Evolutionary conservation across 2,329 filamentous ascomycete genomes (phyloP), one percentile per base, ranked within the genome.

Genomic region (Cryphonectria nitschkei): DNA sequence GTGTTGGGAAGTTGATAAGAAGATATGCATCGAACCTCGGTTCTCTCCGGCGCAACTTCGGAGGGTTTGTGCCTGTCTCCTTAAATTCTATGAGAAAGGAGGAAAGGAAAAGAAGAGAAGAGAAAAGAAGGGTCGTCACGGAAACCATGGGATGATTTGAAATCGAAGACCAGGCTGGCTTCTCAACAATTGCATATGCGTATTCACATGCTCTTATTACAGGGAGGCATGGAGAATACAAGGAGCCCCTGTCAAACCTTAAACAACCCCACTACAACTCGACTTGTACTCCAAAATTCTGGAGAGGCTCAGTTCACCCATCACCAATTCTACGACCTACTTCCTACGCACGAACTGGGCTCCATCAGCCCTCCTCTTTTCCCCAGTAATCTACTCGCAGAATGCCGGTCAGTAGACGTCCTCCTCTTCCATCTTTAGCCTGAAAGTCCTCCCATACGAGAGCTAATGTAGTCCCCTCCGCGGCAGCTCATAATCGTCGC

Each of bases 401-500:
- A 37, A 61, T 61, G 58, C 58, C 58, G 34, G 58, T 61, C 7
- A 61, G 58, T 61, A 39, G 1, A 39, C 22, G 11, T 13, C 19
- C 19, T 61, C 4, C 19, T 11, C 16, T 8, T 61, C 16, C 2
- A 9, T 32, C 6, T 19, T 2, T 3, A 6, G 8, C 29, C 37
- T 9, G 37, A 19, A 61, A 0, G 3, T 9, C 6, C 58, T 1
- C 19, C 61, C 5, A n/a, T n/a, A 11, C 43, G 9, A 52, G 39
- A 46, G 6, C 70, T 72, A 32, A 70, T 52, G 13, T 37, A 54
- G 46, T 34, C 37, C 34, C 37, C 37, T 11, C 37, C 19, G n/a
- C 32, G 41, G 34, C 73, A 92, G 90, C 84, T 92, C 74, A 89
- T 92, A 76, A 89, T 91, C 75, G 79, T 92, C 72, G 89, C 89